Evolutionary conservation across 306 rosid species (phyloP).

Genomic region (Vigna mungo): DNA sequence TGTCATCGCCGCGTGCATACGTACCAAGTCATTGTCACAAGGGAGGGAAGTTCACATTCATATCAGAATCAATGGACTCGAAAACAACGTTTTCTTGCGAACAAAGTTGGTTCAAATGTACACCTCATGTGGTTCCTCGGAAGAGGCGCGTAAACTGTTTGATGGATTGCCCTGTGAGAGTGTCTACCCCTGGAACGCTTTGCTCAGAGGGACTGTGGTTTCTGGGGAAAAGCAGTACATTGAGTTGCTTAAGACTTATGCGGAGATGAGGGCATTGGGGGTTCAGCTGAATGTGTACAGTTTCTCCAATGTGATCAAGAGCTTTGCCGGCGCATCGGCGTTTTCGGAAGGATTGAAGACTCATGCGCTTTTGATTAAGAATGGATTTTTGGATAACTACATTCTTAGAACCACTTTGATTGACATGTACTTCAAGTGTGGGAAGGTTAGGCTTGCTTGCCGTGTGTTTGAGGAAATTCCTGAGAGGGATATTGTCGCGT

Average conservation of each 20-base stretch:
- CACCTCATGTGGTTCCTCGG: conserved; percentile 61
- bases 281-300: conserved; percentile 76
- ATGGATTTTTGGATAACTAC: conserved; percentile 65
- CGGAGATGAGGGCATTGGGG: conserved; percentile 69
- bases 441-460: conserved; percentile 70
- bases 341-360: conserved; percentile 70
- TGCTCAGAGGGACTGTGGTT: conserved; percentile 77
- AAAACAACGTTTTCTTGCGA: conserved; percentile 58
- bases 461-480: conserved; percentile 65
- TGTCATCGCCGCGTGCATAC: conserved; percentile 66
- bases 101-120: conserved; percentile 69
- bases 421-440: conserved; percentile 81
- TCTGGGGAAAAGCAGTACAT: conserved; percentile 60
- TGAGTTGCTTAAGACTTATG: conserved; percentile 53
- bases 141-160: conserved; percentile 62
- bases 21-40: conserved; percentile 54
- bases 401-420: conserved; percentile 67
- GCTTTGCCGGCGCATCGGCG: conserved; percentile 76
- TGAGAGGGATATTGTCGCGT: conserved; percentile 69
- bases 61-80: conserved; percentile 65
- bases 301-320: conserved; percentile 76
- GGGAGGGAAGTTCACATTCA: conserved; percentile 60
- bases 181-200: conserved; percentile 77
- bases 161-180: conserved; percentile 55
- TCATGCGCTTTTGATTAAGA: conserved; percentile 76